Conservation (phyloP, 305 asterid species). For the Petunia hybrid region DNA sequence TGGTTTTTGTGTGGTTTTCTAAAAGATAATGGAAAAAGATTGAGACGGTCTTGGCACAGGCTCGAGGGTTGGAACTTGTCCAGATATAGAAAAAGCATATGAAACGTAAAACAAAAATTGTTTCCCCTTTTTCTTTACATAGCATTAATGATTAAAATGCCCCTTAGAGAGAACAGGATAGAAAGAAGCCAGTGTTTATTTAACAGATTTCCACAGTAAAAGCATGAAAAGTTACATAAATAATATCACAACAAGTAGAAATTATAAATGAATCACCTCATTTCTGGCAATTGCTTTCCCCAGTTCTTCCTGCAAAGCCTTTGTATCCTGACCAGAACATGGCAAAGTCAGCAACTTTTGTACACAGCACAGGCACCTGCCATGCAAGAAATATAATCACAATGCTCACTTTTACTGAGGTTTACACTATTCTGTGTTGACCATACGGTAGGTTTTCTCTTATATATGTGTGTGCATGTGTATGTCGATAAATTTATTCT, state of each 20-base stretch:
- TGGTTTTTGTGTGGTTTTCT: not conserved
- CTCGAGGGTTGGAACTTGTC: constrained; percentile 15
- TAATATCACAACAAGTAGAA: constrained; percentile 20
- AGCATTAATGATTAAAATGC: not conserved
- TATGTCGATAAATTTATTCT: not conserved
- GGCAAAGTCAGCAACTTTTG: constrained; percentile 62
- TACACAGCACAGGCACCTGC: constrained; percentile 44
- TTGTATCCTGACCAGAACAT: constrained; percentile 74
- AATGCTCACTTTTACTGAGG: constrained; percentile 40
- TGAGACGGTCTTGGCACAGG: not conserved
- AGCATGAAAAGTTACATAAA: constrained; percentile 24
- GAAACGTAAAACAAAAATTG: not conserved
- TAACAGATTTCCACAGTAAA: not conserved
- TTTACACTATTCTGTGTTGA: constrained; percentile 33
- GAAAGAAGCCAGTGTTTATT: constrained; percentile 13
- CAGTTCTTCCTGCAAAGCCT: constrained; percentile 70
- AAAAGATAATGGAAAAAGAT: not conserved
- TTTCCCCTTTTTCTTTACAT: not conserved
- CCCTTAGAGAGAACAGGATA: not conserved
- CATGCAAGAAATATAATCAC: constrained; percentile 44
- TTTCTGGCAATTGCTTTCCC: constrained; percentile 72
- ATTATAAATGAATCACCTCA: constrained; percentile 57
- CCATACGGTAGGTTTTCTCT: constrained; percentile 27
- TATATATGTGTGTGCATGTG: not conserved
- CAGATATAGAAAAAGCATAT: not conserved